A percentile compares a stretch with the other conserved stretches of the same genome.
phyloP scores from a whole-genome alignment of 148 eudicot species.

The Salicornia ramosissima region DNA sequence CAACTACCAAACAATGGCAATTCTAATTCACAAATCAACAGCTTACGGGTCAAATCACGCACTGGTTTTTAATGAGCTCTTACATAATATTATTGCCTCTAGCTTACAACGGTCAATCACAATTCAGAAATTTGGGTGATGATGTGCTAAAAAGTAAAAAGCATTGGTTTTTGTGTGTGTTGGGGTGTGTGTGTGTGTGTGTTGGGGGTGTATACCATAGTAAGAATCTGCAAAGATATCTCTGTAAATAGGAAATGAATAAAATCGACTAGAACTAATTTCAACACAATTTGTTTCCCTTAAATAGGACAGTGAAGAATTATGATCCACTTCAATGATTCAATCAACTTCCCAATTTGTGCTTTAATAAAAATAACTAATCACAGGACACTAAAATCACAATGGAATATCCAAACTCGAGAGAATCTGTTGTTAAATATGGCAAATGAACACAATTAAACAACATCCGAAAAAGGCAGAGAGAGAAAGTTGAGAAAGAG shows the following conservation, averaged over 20 bases:
- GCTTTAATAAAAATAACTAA: background rate
- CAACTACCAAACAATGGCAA: background rate
- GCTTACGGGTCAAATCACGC: background rate
- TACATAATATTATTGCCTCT: slow-evolving; percentile 2
- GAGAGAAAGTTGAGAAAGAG: too few relatives aligned
- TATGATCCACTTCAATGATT: background rate
- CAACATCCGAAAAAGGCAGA: background rate
- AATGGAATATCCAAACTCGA: too few relatives aligned
- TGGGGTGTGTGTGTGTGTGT: too few relatives aligned
- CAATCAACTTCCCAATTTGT: background rate
- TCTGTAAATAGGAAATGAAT: background rate
- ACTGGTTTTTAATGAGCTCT: background rate
- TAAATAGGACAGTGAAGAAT: background rate
- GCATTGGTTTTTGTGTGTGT: too few relatives aligned
- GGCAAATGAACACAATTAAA: background rate
- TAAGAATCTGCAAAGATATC: background rate
- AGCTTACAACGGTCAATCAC: background rate
- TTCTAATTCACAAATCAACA: background rate
- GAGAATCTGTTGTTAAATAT: background rate
- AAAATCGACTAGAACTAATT: too few relatives aligned
- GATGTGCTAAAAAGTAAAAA: too few relatives aligned
- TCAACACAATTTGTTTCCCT: too few relatives aligned
- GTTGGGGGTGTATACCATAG: too few relatives aligned
- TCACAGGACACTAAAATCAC: background rate
- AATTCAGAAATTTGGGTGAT: too few relatives aligned